A percentile compares a stretch with the other conserved stretches of the same genome.
phyloP scores from a whole-genome alignment of 2,329 filamentous ascomycete genomes.

The Decorospora gaudefroyi region DNA sequence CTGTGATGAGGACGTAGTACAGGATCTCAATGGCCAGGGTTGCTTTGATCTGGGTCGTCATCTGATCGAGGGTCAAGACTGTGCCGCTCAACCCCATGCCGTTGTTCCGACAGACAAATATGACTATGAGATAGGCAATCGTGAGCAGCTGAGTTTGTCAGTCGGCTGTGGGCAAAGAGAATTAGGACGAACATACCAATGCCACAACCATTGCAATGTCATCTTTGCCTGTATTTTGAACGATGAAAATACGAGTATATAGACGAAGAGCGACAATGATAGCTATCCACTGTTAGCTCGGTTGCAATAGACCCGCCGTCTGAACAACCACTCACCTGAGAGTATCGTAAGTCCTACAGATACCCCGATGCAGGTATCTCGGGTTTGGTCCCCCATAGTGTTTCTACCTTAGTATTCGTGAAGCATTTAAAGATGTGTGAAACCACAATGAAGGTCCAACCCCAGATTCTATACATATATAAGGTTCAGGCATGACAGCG shows the following conservation, averaged over 20 bases:
- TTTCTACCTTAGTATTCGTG: neutral
- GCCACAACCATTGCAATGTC: conserved; percentile 37
- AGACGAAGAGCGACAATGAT: conserved; percentile 32
- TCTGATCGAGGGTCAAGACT: conserved; percentile 23
- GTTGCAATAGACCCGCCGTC: too few relatives aligned
- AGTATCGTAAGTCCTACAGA: conserved; percentile 29
- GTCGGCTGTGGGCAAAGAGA: neutral
- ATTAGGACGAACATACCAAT: conserved; percentile 23
- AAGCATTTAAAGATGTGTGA: neutral
- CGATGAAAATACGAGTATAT: conserved; percentile 25
- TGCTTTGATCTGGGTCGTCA: conserved; percentile 26
- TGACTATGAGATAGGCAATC: conserved; percentile 32
- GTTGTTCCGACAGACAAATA: conserved; percentile 26
- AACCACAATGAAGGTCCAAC: neutral
- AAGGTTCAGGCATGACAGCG: conserved; percentile 1
- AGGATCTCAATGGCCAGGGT: conserved; percentile 40
- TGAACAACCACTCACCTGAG: conserved; percentile 21
- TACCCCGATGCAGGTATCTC: conserved; percentile 27
- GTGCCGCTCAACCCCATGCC: conserved; percentile 35
- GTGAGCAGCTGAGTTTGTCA: conserved; percentile 26
- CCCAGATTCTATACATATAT: conserved; percentile 2
- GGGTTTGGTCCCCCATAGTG: conserved; percentile 9
- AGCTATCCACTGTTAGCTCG: conserved; percentile 21
- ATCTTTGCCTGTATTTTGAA: conserved; percentile 37
- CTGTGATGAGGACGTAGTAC: conserved; percentile 36